phyloP scores from a whole-genome alignment of 306 rosid genomes.

The Citrullus colocynthis region DNA sequence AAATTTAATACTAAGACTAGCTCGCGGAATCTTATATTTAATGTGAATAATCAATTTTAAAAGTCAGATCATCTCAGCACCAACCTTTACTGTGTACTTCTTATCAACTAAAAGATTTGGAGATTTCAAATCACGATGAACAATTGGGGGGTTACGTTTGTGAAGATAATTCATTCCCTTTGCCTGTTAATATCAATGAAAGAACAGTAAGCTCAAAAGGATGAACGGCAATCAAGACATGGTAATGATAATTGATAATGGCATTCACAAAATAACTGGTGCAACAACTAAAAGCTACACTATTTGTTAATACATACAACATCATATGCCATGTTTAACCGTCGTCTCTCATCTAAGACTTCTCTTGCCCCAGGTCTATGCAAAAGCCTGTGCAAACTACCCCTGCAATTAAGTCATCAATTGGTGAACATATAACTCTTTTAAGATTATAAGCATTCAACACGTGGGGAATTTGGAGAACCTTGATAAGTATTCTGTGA shows the following conservation, averaged over 20 bases:
- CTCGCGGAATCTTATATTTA: neutral
- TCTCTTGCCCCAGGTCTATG: constrained; percentile 78
- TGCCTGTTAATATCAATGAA: constrained; percentile 32
- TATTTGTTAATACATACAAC: constrained; percentile 43
- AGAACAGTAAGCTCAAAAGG: neutral
- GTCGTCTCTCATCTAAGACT: constrained; percentile 80
- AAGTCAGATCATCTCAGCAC: neutral
- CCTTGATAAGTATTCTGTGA: constrained; percentile 97
- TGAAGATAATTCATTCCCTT: constrained; percentile 99
- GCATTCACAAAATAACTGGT: neutral
- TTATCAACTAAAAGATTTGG: constrained; percentile 97
- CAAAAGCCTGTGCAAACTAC: constrained; percentile 88
- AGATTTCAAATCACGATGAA: constrained; percentile 94
- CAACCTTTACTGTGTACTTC: constrained; percentile 91
- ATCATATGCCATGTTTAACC: constrained; percentile 84
- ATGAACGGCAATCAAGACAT: neutral
- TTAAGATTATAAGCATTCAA: neutral
- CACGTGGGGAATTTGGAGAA: constrained; percentile 12
- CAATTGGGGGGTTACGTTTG: constrained; percentile 86
- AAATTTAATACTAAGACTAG: neutral
- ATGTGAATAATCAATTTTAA: neutral
- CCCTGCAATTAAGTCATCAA: constrained; percentile 50
- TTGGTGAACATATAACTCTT: neutral
- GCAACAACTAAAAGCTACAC: neutral
- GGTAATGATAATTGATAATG: neutral